Percentiles rank a stretch among this genome's conserved stretches.
Evolutionary conservation across 345 rosid genomes (phyloP).

Genomic region (Hibiscus trionum): DNA sequence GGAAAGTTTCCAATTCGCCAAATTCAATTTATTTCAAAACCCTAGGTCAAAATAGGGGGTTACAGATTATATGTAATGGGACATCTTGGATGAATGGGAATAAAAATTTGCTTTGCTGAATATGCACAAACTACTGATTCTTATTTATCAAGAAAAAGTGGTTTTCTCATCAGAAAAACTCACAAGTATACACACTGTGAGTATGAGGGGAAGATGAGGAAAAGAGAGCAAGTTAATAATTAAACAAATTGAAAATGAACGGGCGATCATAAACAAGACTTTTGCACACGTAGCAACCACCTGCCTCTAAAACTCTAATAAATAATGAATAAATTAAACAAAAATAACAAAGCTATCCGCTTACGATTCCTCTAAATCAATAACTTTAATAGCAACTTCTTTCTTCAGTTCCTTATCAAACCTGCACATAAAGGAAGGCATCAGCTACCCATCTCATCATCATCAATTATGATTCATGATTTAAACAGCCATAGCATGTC

Average conservation of each 20-base stretch:
- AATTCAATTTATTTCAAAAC: too few relatives aligned
- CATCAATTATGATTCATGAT: not conserved
- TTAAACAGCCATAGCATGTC: not conserved
- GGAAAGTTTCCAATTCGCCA: too few relatives aligned
- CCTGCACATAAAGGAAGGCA: conserved; percentile 43
- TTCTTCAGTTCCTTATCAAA: conserved; percentile 90
- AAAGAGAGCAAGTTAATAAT: not conserved
- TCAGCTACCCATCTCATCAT: conserved; percentile 12
- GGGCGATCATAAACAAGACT: not conserved
- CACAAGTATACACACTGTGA: not conserved
- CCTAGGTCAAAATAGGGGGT: too few relatives aligned
- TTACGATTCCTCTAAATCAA: conserved; percentile 99
- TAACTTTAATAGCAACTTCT: conserved; percentile 97
- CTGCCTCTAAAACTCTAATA: not conserved
- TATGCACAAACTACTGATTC: not conserved
- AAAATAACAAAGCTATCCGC: conserved; percentile 18
- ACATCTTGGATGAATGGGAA: not conserved
- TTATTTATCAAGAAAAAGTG: not conserved
- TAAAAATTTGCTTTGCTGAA: not conserved
- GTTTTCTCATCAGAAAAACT: not conserved
- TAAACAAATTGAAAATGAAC: not conserved
- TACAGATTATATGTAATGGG: not conserved
- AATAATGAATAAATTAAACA: not conserved
- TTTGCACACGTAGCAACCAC: not conserved
- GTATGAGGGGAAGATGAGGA: not conserved